Evolutionary conservation across 2,329 filamentous ascomycete genomes (phyloP), one percentile per base, ranked within the genome.

Genomic region (Helicocarpus griseus): DNA sequence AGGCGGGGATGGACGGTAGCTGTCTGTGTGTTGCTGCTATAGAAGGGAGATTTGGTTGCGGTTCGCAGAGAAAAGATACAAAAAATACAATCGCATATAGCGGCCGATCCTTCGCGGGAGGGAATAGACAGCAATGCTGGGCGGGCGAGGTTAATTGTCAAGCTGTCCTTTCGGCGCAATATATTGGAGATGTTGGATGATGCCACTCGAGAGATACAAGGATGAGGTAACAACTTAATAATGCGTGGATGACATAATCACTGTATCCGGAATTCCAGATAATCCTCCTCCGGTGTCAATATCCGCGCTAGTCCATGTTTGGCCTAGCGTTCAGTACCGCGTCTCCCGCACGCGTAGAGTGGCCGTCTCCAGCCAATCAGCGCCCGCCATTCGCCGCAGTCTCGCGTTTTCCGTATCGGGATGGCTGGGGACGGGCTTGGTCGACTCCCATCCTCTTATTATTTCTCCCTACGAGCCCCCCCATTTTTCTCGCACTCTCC

Each of bases 201-300:
- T 38, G n/a, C 14, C 3, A 5, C 14, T 13, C 17, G 33, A 13
- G 14, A 36, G 14, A n/a, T 36, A n/a, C 17, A 5, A n/a, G 17
- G 33, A 36, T 36, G 33, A 36, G 33, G 35, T 38, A 38, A 38
- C n/a, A n/a, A n/a, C n/a, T n/a, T n/a, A n/a, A n/a, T n/a, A n/a
- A n/a, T n/a, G n/a, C n/a, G n/a, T n/a, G n/a, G 40, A 49, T 53
- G 47, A 53, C 31, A 40, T 53, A 53, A 53, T 46, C 24, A 28
- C 7, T 3, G 13, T 6, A 0, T 29, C 11, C n/a, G 41, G 48
- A 35, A 19, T 14, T 28, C 50, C 22, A 26, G 8, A 49, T 53
- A 19, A 17, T 53, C 48, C 51, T 22, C 2, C 4, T 21, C 19
- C 3, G 14, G 4, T 8, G 17, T 11, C 19, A 26, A 4, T n/a